Evolutionary conservation across 75 land plant species (phyloP), one percentile per base, ranked within the genome.

Genomic region (Adiantum capillusveneris): DNA sequence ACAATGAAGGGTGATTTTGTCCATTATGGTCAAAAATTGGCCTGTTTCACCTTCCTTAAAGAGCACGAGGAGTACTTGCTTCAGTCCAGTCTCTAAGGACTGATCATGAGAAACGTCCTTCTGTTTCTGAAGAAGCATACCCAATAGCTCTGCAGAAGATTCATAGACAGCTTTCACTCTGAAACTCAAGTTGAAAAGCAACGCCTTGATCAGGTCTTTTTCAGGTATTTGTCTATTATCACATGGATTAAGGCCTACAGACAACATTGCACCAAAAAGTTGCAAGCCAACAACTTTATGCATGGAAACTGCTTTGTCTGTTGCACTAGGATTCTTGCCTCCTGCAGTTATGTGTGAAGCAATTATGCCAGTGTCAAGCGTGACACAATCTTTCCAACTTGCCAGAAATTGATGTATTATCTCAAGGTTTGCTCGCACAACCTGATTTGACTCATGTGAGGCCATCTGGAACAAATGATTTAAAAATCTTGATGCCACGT

Each of bases 131-230:
- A 76, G 31, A 20, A 67, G 42, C 29, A 76, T 72, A 30, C 79
- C 79, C 46, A 76, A 53, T 29, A 76, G 37, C 25, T 76, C 79
- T 28, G 77, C 79, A 25, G 79, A 69, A 17, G 79, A 78, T 31
- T 72, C 59, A 50, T 62, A 66, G 12, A 76, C 60, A 37, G 57
- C 59, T 51, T 73, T 76, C 25, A 59, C 43, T 42, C 66, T 73
- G 29, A 37, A 56, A 21, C 36, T 76, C 27, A 76, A 17, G 57
- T 66, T 73, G 31, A 49, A 50, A 48, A 76, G 70, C 51, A 76
- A 63, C 11, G 65, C 62, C 31, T 62, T 61, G 41, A 36, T 60
- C 18, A 73, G 30, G 16, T 66, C 59, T 37, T 66, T 45, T 49
- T 69, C 62, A 24, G 66, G 37, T 20, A 62, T 16, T 19, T 24